Conservation (phyloP, 2,329 filamentous ascomycete species). For the Chrysoporthe puriensis region DNA sequence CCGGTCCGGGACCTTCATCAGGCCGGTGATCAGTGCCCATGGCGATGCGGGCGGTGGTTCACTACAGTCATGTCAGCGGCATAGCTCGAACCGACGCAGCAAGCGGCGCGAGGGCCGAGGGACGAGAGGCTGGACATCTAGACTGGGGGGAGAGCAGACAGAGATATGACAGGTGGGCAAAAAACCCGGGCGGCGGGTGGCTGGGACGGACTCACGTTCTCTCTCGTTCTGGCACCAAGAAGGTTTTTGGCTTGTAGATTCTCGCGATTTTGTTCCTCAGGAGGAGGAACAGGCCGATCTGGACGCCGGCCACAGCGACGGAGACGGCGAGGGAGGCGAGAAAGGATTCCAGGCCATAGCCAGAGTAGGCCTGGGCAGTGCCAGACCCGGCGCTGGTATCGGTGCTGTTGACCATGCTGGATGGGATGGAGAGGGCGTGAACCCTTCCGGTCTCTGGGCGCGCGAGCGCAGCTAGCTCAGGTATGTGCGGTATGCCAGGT, state of each 20-base stretch:
- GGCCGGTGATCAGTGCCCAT: slow-evolving; percentile 55
- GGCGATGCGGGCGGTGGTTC: slow-evolving; percentile 67
- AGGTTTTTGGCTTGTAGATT: slow-evolving; percentile 87
- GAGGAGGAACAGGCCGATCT: slow-evolving; percentile 72
- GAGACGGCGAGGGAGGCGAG: slow-evolving; percentile 67
- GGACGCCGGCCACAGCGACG: slow-evolving; percentile 64
- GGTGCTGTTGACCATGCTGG: slow-evolving; percentile 25
- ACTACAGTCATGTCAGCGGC: slow-evolving; percentile 12
- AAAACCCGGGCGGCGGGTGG: neutral
- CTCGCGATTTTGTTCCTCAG: slow-evolving; percentile 77
- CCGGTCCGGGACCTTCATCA: slow-evolving; percentile 72
- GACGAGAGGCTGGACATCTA: neutral
- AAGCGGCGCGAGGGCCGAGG: neutral
- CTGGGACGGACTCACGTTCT: slow-evolving; percentile 53
- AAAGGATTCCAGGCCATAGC: slow-evolving; percentile 59
- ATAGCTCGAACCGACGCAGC: neutral
- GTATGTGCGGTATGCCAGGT: neutral
- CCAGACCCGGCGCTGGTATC: slow-evolving; percentile 20
- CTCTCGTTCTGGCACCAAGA: slow-evolving; percentile 82
- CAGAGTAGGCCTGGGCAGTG: slow-evolving; percentile 39
- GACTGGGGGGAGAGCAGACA: neutral
- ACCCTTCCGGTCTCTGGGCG: neutral
- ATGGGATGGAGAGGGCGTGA: slow-evolving; percentile 8
- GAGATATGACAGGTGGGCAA: neutral
- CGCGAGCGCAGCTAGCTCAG: neutral